Conservation (phyloP, 257 asterid species). For the Ehretia macrophylla region DNA sequence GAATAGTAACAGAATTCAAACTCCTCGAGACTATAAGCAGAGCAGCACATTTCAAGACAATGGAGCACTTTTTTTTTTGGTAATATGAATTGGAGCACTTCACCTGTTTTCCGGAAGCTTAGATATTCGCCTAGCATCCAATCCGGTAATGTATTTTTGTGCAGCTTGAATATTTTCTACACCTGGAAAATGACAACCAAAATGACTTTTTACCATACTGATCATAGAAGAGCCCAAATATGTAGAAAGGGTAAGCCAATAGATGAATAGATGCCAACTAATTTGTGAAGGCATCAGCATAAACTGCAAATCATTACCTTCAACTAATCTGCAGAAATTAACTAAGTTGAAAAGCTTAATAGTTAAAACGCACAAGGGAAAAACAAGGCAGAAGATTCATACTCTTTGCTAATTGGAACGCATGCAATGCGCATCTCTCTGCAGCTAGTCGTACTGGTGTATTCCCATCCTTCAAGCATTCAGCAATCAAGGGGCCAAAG, state of each 20-base stretch:
- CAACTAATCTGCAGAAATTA: background rate
- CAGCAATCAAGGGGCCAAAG: conserved; percentile 79
- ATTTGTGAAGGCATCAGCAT: background rate
- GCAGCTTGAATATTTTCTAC: conserved; percentile 86
- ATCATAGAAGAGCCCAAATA: background rate
- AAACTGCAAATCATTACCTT: background rate
- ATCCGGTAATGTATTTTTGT: conserved; percentile 86
- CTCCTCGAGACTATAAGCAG: background rate
- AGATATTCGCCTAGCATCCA: conserved; percentile 94
- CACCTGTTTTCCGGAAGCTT: conserved; percentile 96
- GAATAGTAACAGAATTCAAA: too few species aligned
- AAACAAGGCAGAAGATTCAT: conserved; percentile 10
- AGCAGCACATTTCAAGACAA: background rate
- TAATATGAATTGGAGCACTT: conserved; percentile 1
- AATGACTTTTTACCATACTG: background rate
- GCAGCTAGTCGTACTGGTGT: conserved; percentile 87
- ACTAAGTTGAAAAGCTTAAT: background rate
- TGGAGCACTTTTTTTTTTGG: background rate
- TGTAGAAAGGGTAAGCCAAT: too few species aligned
- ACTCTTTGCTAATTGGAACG: conserved; percentile 87
- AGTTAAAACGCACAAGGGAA: background rate
- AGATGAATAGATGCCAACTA: background rate
- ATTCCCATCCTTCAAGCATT: conserved; percentile 80
- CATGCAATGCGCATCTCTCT: conserved; percentile 88
- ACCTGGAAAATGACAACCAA: conserved; percentile 46